Evolutionary conservation across 306 rosid species (phyloP).

Genomic region (Malus sylvestris): DNA sequence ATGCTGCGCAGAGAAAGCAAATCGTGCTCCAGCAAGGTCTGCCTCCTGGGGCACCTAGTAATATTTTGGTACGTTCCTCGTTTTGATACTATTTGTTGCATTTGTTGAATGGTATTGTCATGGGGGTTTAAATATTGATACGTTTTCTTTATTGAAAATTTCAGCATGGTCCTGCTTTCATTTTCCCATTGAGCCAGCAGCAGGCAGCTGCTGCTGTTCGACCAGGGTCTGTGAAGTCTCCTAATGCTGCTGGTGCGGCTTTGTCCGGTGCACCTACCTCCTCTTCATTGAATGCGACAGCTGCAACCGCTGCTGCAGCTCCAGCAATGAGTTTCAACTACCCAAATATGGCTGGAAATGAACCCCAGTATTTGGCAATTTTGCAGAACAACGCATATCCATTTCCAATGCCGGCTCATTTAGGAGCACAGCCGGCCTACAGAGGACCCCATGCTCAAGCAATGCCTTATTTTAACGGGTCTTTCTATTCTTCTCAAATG

Average conservation of each 20-base stretch:
- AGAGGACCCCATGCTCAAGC: slow-evolving; percentile 79
- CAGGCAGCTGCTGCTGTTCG: slow-evolving; percentile 74
- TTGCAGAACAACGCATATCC: slow-evolving; percentile 82
- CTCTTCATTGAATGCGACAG: slow-evolving; percentile 31
- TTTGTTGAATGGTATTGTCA: background rate
- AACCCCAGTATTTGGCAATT: slow-evolving; percentile 83
- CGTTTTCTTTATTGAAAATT: slow-evolving; percentile 1
- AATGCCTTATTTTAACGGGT: slow-evolving; percentile 71
- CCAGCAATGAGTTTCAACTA: slow-evolving; percentile 86
- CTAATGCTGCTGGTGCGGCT: slow-evolving; percentile 42
- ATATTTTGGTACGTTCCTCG: slow-evolving; percentile 52
- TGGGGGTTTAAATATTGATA: background rate
- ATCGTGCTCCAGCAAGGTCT: slow-evolving; percentile 72
- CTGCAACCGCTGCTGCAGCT: slow-evolving; percentile 32
- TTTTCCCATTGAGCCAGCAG: slow-evolving; percentile 83
- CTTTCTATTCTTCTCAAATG: slow-evolving; percentile 81
- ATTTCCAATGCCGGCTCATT: slow-evolving; percentile 81
- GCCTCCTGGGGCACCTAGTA: slow-evolving; percentile 82
- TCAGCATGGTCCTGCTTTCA: slow-evolving; percentile 89
- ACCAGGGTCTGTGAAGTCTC: slow-evolving; percentile 70
- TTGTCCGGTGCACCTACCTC: slow-evolving; percentile 37
- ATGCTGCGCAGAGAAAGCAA: slow-evolving; percentile 70
- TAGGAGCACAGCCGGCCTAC: slow-evolving; percentile 76
- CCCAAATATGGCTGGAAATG: slow-evolving; percentile 66
- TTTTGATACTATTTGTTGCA: background rate